Percentiles rank a stretch among this genome's conserved stretches.
Evolutionary conservation across 2,329 filamentous ascomycete genomes (phyloP).

Genomic region (Botrytis galanthina): DNA sequence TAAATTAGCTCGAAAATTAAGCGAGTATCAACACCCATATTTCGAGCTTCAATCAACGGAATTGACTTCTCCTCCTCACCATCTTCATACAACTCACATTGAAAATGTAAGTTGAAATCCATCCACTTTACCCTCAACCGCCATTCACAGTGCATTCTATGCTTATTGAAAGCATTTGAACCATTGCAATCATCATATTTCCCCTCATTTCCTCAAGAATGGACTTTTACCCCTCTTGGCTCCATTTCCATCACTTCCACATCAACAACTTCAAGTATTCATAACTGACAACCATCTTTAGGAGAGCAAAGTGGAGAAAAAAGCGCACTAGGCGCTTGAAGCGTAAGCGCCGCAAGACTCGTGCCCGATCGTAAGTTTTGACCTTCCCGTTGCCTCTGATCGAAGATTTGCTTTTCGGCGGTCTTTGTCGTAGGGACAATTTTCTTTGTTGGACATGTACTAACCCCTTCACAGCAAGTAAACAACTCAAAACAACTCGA

Average conservation of each 20-base stretch:
- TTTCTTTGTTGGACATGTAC: slow-evolving; percentile 6
- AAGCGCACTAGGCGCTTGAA: slow-evolving; percentile 99
- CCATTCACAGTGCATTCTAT: background rate
- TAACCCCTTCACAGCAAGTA: slow-evolving; percentile 42
- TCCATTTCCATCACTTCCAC: background rate
- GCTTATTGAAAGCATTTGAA: background rate
- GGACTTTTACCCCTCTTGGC: background rate
- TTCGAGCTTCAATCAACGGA: background rate
- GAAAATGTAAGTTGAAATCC: slow-evolving; percentile 11
- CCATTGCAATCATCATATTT: background rate
- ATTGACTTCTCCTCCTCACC: background rate
- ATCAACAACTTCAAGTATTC: slow-evolving; percentile 11
- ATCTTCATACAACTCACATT: background rate
- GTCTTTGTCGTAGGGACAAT: background rate
- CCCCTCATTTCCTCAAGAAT: background rate
- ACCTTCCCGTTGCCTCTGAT: background rate
- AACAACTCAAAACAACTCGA: slow-evolving; percentile 44
- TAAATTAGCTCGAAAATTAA: slow-evolving; percentile 10
- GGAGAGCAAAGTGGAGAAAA: slow-evolving; percentile 99
- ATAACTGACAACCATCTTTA: slow-evolving; percentile 33
- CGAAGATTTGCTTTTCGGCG: background rate
- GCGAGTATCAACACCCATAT: slow-evolving; percentile 6
- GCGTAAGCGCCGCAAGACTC: slow-evolving; percentile 99
- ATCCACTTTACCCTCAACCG: background rate
- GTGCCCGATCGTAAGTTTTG: slow-evolving; percentile 82